Conservation (phyloP, 805 yeast genomes). For the Dipodascopsis uninucleata region DNA sequence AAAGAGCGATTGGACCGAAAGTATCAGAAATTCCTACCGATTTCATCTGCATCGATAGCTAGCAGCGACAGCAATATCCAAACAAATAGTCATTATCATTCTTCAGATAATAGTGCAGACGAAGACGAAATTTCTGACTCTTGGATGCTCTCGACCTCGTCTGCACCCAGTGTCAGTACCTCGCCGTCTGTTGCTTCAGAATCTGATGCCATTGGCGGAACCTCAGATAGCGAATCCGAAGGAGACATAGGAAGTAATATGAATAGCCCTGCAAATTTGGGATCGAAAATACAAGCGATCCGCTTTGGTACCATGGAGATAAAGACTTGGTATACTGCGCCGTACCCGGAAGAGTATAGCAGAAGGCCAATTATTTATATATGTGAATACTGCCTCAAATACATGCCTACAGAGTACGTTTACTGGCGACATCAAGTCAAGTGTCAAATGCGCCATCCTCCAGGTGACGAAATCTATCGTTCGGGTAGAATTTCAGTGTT, state of each 20-base stretch:
- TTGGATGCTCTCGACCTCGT: too few species aligned
- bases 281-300: conserved; percentile 54
- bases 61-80: too few species aligned
- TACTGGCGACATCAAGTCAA: conserved; percentile 67
- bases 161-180: too few species aligned
- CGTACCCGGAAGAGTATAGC: conserved; percentile 84
- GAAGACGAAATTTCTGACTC: too few species aligned
- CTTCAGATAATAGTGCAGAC: too few species aligned
- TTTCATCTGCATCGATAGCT: too few species aligned
- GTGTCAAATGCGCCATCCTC: conserved; percentile 72
- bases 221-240: conserved; percentile 3
- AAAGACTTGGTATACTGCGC: conserved; percentile 89
- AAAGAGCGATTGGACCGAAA: not conserved
- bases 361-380: conserved; percentile 59
- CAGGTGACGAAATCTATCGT: conserved; percentile 88
- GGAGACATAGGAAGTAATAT: conserved; percentile 1
- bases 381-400: conserved; percentile 82
- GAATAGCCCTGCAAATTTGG: conserved; percentile 30
- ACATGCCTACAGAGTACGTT: conserved; percentile 65
- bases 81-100: too few species aligned
- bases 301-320: conserved; percentile 72
- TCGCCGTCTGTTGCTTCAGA: too few species aligned
- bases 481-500: conserved; percentile 67
- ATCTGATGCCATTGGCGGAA: conserved; percentile 1
- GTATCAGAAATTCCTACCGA: not conserved